phyloP scores from a whole-genome alignment of 306 rosid species.

The Psophocarpus tetragonolobus region DNA sequence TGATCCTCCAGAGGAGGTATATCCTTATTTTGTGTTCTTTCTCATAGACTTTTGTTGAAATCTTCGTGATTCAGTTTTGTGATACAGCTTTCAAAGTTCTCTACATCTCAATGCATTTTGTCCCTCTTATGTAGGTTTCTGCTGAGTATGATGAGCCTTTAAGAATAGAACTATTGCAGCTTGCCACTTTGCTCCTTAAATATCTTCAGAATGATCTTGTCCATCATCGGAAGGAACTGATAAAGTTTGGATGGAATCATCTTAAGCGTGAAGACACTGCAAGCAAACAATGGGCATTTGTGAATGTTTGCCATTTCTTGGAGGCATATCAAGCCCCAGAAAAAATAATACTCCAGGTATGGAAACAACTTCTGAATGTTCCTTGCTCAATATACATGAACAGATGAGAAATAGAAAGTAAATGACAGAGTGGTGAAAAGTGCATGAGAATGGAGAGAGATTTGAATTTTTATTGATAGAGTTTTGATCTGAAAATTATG shows the following conservation, averaged over 20 bases:
- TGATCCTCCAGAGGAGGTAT: slow-evolving; percentile 99
- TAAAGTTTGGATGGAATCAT: slow-evolving; percentile 99
- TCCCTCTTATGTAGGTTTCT: slow-evolving; percentile 69
- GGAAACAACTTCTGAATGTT: slow-evolving; percentile 16
- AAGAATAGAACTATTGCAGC: slow-evolving; percentile 95
- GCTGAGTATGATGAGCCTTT: slow-evolving; percentile 97
- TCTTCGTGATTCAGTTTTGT: background rate
- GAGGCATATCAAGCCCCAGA: slow-evolving; percentile 99
- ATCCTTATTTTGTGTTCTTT: slow-evolving; percentile 13
- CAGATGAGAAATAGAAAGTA: background rate
- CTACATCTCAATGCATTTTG: slow-evolving; percentile 18
- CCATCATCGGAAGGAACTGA: slow-evolving; percentile 94
- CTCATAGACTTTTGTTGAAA: background rate
- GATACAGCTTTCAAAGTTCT: background rate
- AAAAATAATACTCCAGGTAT: slow-evolving; percentile 96
- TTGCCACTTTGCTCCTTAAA: slow-evolving; percentile 95
- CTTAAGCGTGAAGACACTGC: slow-evolving; percentile 99
- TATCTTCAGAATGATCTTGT: slow-evolving; percentile 97
- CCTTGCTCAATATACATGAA: background rate
- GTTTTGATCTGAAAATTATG: background rate
- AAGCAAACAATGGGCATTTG: slow-evolving; percentile 99
- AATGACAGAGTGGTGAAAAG: background rate
- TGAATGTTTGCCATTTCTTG: slow-evolving; percentile 98
- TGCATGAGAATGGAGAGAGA: background rate
- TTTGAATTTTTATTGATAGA: background rate